Evolutionary conservation across 371 early-diverging fungal species (phyloP).

Genomic region (Mortierella sp.): DNA sequence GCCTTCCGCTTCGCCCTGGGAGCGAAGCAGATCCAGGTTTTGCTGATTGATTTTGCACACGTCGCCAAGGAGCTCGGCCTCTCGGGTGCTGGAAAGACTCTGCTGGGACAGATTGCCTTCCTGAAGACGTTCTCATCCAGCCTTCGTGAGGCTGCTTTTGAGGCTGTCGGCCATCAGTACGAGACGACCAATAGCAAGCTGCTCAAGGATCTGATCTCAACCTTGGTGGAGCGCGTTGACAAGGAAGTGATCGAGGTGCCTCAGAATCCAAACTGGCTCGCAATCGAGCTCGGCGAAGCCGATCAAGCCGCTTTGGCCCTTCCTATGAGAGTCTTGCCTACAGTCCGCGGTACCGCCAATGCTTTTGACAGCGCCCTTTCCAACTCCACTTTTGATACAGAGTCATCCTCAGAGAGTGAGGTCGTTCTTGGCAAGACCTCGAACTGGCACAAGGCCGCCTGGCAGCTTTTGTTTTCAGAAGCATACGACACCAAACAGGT

Average conservation of each 20-base stretch:
- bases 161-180: constrained; percentile 30
- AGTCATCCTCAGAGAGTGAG: constrained; percentile 55
- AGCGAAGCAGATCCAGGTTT: constrained; percentile 67
- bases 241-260: constrained; percentile 56
- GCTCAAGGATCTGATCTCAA: constrained; percentile 37
- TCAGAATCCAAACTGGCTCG: constrained; percentile 51
- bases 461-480: constrained; percentile 84
- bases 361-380: constrained; percentile 37
- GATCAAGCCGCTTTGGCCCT: constrained; percentile 43
- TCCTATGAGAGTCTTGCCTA: constrained; percentile 41
- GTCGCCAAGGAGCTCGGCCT: constrained; percentile 74
- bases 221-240: constrained; percentile 55
- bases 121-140: constrained; percentile 54
- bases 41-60: constrained; percentile 73
- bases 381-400: not conserved
- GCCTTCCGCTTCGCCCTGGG: constrained; percentile 69
- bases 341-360: constrained; percentile 27
- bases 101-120: constrained; percentile 73
- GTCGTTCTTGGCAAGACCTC: constrained; percentile 59
- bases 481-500: constrained; percentile 68
- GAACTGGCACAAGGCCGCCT: constrained; percentile 72
- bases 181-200: constrained; percentile 39
- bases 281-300: constrained; percentile 49
- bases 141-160: constrained; percentile 47
- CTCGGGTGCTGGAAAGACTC: constrained; percentile 59